These are phyloP conservation scores for Cyclocybe cylindracea DNA, from an alignment of 768 basidiomycete genomes.

Conservation along the genomic window DNA sequence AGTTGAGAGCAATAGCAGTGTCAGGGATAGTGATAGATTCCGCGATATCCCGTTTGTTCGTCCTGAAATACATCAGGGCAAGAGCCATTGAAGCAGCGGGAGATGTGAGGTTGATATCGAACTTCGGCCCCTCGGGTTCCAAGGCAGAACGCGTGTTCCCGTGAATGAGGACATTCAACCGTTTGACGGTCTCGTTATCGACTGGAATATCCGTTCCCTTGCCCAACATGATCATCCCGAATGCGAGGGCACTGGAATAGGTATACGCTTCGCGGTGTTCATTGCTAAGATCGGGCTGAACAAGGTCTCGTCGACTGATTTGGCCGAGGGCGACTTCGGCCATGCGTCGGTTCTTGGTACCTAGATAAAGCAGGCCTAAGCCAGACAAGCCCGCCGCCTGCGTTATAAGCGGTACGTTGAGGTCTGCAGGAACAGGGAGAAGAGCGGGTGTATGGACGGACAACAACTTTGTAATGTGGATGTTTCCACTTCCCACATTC, in stretches of 20 bases:
- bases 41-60: conserved; percentile 82
- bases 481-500: conserved; percentile 81
- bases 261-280: conserved; percentile 94
- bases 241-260: conserved; percentile 83
- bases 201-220: conserved; percentile 79
- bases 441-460: conserved; percentile 94
- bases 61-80: conserved; percentile 90
- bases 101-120: conserved; percentile 89
- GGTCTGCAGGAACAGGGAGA: conserved; percentile 85
- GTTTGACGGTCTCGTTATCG: conserved; percentile 67
- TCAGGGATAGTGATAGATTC: conserved; percentile 84
- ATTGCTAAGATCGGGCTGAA: conserved; percentile 80
- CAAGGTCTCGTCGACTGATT: conserved; percentile 75
- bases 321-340: conserved; percentile 90
- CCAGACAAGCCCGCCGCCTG: conserved; percentile 89
- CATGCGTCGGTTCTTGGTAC: conserved; percentile 85
- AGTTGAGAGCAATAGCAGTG: conserved; percentile 76
- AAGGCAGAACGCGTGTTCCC: conserved; percentile 55
- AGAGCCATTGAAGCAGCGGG: conserved; percentile 90
- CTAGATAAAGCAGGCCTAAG: conserved; percentile 88
- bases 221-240: conserved; percentile 96
- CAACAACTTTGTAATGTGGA: conserved; percentile 87
- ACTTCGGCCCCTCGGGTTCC: conserved; percentile 38
- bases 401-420: conserved; percentile 87
- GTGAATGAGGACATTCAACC: conserved; percentile 74